These are phyloP conservation scores for Tuctoria greenei DNA, from an alignment of 176 grass and related monocot genomes.

Conservation along the genomic window DNA sequence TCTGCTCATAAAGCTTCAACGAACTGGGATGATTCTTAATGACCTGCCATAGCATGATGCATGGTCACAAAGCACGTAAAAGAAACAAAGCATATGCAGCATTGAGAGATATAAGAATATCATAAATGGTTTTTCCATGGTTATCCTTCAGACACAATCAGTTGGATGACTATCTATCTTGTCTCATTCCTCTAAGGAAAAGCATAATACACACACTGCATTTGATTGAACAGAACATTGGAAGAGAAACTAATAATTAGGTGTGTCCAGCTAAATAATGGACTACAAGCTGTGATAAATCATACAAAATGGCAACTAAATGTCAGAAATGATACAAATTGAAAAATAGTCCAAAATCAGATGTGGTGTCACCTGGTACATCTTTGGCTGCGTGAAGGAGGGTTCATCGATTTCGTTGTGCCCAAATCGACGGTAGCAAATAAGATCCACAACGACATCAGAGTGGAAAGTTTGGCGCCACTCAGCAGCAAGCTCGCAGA, in stretches of 20 bases:
- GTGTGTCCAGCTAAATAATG: neutral
- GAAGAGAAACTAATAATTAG: neutral
- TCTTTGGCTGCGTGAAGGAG: slow-evolving; percentile 97
- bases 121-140: neutral
- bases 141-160: neutral
- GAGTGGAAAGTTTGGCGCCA: slow-evolving; percentile 95
- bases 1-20: slow-evolving; percentile 79
- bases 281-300: neutral
- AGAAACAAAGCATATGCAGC: slow-evolving; percentile 15
- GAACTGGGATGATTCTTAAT: slow-evolving; percentile 87
- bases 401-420: slow-evolving; percentile 98
- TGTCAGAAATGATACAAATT: neutral
- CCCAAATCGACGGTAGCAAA: slow-evolving; percentile 89
- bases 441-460: slow-evolving; percentile 85
- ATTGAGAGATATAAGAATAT: neutral
- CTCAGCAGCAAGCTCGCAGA: slow-evolving; percentile 85
- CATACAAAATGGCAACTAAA: neutral
- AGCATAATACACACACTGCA: neutral
- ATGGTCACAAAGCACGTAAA: neutral
- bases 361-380: slow-evolving; percentile 70
- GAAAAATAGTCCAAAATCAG: neutral
- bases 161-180: neutral
- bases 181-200: neutral
- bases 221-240: neutral
- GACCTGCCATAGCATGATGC: slow-evolving; percentile 53